A percentile compares a stretch with the other conserved stretches of the same genome.
phyloP scores from a whole-genome alignment of 2,329 filamentous ascomycete species.

The Fusarium sp. region DNA sequence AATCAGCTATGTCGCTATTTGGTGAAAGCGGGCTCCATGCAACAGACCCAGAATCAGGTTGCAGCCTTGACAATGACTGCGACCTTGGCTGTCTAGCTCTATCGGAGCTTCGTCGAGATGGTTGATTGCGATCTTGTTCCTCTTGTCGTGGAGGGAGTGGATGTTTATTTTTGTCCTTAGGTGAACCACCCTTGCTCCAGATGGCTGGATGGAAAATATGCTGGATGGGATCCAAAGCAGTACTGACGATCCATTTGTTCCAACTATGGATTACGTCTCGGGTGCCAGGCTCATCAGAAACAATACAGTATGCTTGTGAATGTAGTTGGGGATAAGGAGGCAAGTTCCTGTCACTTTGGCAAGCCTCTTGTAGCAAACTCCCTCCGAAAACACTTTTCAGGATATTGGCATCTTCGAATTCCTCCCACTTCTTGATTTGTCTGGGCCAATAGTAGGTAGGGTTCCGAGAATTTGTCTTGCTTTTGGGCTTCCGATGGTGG shows the following conservation, averaged over 20 bases:
- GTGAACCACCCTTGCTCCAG: constrained; percentile 21
- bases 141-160: neutral
- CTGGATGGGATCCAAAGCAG: constrained; percentile 25
- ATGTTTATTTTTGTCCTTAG: neutral
- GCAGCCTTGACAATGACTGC: constrained; percentile 5
- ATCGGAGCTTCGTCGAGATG: neutral
- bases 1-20: too few species aligned
- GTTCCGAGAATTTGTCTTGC: constrained; percentile 20
- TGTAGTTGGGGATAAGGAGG: too few species aligned
- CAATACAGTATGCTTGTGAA: too few species aligned
- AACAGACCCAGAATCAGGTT: constrained; percentile 16
- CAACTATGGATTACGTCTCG: constrained; percentile 19
- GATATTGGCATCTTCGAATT: constrained; percentile 14
- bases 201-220: constrained; percentile 22
- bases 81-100: neutral
- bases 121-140: neutral
- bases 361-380: constrained; percentile 4
- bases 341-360: too few species aligned
- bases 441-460: neutral
- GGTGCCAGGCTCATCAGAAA: constrained; percentile 16
- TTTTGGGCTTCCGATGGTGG: constrained; percentile 1
- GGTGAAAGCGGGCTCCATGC: neutral
- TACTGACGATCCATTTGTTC: constrained; percentile 26
- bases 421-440: constrained; percentile 19
- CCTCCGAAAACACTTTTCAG: constrained; percentile 2